Conservation (phyloP, 139 green algal genomes). For the Haematococcus lacustris region DNA sequence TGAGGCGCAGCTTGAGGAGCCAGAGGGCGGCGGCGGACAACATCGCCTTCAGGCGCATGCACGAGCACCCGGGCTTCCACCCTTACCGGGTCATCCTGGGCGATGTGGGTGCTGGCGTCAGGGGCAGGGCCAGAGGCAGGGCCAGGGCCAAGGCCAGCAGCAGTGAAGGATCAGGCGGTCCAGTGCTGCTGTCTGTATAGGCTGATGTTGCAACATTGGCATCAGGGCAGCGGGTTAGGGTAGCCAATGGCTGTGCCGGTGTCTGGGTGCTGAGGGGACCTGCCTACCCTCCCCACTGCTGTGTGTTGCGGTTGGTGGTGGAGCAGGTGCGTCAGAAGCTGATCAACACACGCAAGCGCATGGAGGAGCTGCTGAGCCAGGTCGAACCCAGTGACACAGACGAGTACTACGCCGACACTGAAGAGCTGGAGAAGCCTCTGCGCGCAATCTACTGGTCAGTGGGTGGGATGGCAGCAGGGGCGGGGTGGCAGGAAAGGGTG, state of each 20-base stretch:
- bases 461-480: not conserved
- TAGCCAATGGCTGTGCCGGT: too few relatives aligned
- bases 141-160: too few relatives aligned
- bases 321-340: slow-evolving; percentile 79
- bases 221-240: too few relatives aligned
- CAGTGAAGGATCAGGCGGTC: too few relatives aligned
- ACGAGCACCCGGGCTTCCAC: slow-evolving; percentile 56
- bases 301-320: too few relatives aligned
- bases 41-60: slow-evolving; percentile 16
- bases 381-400: slow-evolving; percentile 24
- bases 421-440: slow-evolving; percentile 73
- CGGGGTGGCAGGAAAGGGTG: too few relatives aligned
- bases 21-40: slow-evolving; percentile 7
- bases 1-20: slow-evolving; percentile 15
- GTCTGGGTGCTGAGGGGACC: too few relatives aligned
- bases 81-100: slow-evolving; percentile 88
- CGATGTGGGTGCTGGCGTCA: slow-evolving; percentile 59
- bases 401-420: slow-evolving; percentile 42
- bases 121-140: too few relatives aligned
- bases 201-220: too few relatives aligned
- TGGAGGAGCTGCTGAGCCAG: slow-evolving; percentile 74
- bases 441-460: slow-evolving; percentile 70
- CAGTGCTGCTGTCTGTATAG: not conserved
- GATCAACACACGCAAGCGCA: slow-evolving; percentile 69
- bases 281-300: too few relatives aligned